Conservation (phyloP, 805 yeast genomes). For the Hanseniaspora lindneri region DNA sequence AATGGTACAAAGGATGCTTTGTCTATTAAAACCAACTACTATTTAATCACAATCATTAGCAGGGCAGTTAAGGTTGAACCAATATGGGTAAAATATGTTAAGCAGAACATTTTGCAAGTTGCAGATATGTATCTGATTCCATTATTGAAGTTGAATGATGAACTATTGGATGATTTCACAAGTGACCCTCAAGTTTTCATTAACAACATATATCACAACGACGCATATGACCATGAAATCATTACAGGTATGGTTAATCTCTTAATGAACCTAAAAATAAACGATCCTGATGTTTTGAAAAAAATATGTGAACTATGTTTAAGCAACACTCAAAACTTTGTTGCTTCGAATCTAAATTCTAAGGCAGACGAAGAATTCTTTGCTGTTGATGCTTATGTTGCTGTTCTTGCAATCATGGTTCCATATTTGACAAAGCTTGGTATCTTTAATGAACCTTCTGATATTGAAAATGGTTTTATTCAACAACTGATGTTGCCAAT, state of each 20-base stretch:
- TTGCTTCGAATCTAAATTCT: background rate
- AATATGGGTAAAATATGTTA: slow-evolving; percentile 1
- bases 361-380: background rate
- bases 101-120: slow-evolving; percentile 1
- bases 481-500: background rate
- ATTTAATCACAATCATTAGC: slow-evolving; percentile 12
- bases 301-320: slow-evolving; percentile 4
- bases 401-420: slow-evolving; percentile 2
- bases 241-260: slow-evolving; percentile 7
- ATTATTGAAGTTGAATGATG: slow-evolving; percentile 7
- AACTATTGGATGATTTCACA: slow-evolving; percentile 5
- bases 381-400: slow-evolving; percentile 1
- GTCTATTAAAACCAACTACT: slow-evolving; percentile 1
- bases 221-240: slow-evolving; percentile 11
- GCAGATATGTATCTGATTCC: slow-evolving; percentile 10
- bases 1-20: background rate
- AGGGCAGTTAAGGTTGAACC: slow-evolving; percentile 13
- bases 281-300: background rate
- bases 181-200: slow-evolving; percentile 12
- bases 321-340: background rate
- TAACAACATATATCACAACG: slow-evolving; percentile 13
- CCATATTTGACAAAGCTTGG: background rate
- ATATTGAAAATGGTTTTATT: slow-evolving; percentile 11
- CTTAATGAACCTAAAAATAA: slow-evolving; percentile 10
- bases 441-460: background rate